Evolutionary conservation across 257 asterid genomes (phyloP), one percentile per base, ranked within the genome.

Genomic region (Solanum appendiculatum): DNA sequence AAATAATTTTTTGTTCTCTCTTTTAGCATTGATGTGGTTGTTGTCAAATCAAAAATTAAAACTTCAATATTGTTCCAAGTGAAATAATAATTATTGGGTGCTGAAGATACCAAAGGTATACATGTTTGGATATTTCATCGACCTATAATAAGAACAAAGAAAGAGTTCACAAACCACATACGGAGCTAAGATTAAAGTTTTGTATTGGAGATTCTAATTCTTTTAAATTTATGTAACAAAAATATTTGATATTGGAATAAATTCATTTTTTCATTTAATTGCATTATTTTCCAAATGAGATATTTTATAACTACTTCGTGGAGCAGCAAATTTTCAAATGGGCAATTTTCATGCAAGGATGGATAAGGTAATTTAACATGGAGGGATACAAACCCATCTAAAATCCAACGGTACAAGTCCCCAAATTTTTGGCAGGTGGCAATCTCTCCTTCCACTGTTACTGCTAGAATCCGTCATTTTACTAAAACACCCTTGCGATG

Each of bases 401-500:
- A 85, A 20, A 36, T 14, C 42, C 40, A 21, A 66, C 23, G 51
- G 56, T 80, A 42, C 58, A 60, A 69, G 14, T 33, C 85, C 82
- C 37, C 63, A 18, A 69, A 44, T 64, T 63, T 18, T 84, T 84
- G 85, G 91, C 88, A 60, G 83, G 85, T 73, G 31, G 46, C 88
- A 56, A 15, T 9, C 48, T 21, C n/a, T 34, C 48, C 31, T 36
- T 29, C 81, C 64, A 51, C 87, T 85, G 85, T 37, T 33, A 85
- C 92, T 46, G 86, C 89, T 92, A 92, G 92, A 60, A 82, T 64
- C 82, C 86, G 21, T 84, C 83, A n/a, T 72, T 46, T 80, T 86
- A 91, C 95, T 77, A 88, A 93, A 87, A 36, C 80, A 86, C 92
- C 92, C 93, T 87, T 81, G 6, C 81, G 37, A 93, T 94, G 96